Conservation (phyloP, 2,329 filamentous ascomycete species). For the Gaeumannomyces tritici region DNA sequence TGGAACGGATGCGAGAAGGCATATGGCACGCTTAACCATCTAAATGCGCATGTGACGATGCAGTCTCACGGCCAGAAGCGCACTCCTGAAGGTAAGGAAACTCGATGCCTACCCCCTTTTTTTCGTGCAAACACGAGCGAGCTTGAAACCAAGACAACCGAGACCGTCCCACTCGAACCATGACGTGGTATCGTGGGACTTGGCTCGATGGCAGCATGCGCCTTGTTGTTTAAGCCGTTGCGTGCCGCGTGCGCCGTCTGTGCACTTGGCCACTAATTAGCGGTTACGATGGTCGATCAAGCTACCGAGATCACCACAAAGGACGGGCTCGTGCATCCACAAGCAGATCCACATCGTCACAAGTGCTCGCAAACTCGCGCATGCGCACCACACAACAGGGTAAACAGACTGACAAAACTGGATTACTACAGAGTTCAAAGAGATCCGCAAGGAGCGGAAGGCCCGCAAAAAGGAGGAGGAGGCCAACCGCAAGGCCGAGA, state of each 20-base stretch:
- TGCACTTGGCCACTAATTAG: background rate
- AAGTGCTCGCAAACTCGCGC: background rate
- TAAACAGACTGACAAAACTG: background rate
- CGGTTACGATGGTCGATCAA: too few relatives aligned
- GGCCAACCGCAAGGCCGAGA: constrained; percentile 76
- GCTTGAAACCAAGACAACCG: background rate
- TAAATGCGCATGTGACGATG: constrained; percentile 98
- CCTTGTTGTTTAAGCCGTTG: background rate
- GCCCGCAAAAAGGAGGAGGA: constrained; percentile 99
- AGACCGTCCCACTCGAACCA: too few relatives aligned
- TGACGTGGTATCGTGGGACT: too few relatives aligned
- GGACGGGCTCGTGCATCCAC: too few relatives aligned
- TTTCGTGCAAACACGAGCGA: too few relatives aligned
- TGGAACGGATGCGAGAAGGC: constrained; percentile 99
- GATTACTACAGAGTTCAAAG: constrained; percentile 79
- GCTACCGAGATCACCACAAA: too few relatives aligned
- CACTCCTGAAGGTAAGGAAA: constrained; percentile 81
- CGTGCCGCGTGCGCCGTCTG: background rate
- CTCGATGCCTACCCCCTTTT: constrained; percentile 3
- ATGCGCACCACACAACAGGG: background rate
- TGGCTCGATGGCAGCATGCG: too few relatives aligned
- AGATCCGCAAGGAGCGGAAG: constrained; percentile 99
- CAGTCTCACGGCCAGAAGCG: constrained; percentile 92
- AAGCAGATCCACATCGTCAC: too few relatives aligned
- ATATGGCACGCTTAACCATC: constrained; percentile 91